Conservation (phyloP, 345 rosid species). For the Geranium brycei region DNA sequence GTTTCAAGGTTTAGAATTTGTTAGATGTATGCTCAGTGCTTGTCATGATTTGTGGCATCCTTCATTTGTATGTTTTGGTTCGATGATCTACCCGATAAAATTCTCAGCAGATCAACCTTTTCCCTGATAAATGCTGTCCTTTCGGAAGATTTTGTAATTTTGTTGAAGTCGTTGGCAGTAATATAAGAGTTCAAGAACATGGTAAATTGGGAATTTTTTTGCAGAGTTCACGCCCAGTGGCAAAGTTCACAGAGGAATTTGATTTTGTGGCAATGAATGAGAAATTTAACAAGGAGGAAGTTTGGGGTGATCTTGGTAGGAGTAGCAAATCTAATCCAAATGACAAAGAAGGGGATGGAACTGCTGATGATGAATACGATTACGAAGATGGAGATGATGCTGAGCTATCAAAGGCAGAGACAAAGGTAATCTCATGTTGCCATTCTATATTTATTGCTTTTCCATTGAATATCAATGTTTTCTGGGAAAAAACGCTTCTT, state of each 20-base stretch:
- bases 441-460: neutral
- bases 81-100: neutral
- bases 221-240: slow-evolving; percentile 38
- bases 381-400: slow-evolving; percentile 33
- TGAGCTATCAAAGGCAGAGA: slow-evolving; percentile 33
- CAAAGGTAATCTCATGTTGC: slow-evolving; percentile 21
- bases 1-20: neutral
- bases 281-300: slow-evolving; percentile 88
- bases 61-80: neutral
- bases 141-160: neutral
- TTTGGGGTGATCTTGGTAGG: slow-evolving; percentile 93
- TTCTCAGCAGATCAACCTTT: too few species aligned
- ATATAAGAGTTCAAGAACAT: neutral
- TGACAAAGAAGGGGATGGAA: slow-evolving; percentile 27
- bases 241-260: slow-evolving; percentile 80
- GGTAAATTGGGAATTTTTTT: neutral
- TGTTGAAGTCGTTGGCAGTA: neutral
- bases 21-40: neutral
- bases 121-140: too few species aligned
- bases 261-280: slow-evolving; percentile 91
- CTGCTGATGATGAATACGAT: slow-evolving; percentile 40
- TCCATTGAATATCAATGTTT: neutral
- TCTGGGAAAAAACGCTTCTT: neutral
- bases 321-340: slow-evolving; percentile 27
- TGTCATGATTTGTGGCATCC: neutral